Percentiles rank a stretch among this genome's conserved stretches.
Evolutionary conservation across 192 early-diverging fungal genomes (phyloP).

Genomic region (Coemansia aciculifera): DNA sequence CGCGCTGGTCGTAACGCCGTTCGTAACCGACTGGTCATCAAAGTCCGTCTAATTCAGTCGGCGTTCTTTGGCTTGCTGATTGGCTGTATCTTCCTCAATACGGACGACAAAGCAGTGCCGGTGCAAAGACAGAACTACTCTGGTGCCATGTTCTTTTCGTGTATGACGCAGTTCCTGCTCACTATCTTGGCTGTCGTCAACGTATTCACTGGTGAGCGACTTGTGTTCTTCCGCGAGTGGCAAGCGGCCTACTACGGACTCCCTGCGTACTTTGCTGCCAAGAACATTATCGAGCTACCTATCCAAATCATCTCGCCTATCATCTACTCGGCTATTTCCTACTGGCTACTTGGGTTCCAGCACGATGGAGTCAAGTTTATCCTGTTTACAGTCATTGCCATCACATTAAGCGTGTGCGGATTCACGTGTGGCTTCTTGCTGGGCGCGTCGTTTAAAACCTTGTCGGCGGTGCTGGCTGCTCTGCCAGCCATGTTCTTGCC

Average conservation of each 20-base stretch:
- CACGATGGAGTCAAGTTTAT: conserved; percentile 47
- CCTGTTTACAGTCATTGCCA: conserved; percentile 34
- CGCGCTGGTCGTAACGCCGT: conserved; percentile 50
- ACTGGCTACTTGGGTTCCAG: conserved; percentile 61
- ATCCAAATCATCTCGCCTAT: conserved; percentile 54
- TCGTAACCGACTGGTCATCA: conserved; percentile 57
- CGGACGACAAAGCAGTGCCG: conserved; percentile 23
- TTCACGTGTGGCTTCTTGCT: conserved; percentile 57
- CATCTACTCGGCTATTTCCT: conserved; percentile 48
- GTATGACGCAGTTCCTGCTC: conserved; percentile 51
- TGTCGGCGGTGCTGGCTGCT: conserved; percentile 51
- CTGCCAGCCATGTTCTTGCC: conserved; percentile 59
- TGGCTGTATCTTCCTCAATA: conserved; percentile 59
- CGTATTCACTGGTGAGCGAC: conserved; percentile 56
- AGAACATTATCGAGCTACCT: conserved; percentile 61
- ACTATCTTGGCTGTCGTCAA: conserved; percentile 53
- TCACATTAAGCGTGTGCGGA: conserved; percentile 50
- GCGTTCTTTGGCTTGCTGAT: conserved; percentile 56
- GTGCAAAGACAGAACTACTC: conserved; percentile 56
- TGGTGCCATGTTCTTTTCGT: conserved; percentile 59
- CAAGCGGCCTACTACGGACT: conserved; percentile 59
- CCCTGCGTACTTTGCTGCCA: conserved; percentile 58
- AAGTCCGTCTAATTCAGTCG: conserved; percentile 50
- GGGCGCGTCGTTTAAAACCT: conserved; percentile 50
- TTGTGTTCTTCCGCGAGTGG: conserved; percentile 62